Base-by-base conservation (phyloP, 1,284 basidiomycete genomes). In the Hymenochaete sp. region DNA sequence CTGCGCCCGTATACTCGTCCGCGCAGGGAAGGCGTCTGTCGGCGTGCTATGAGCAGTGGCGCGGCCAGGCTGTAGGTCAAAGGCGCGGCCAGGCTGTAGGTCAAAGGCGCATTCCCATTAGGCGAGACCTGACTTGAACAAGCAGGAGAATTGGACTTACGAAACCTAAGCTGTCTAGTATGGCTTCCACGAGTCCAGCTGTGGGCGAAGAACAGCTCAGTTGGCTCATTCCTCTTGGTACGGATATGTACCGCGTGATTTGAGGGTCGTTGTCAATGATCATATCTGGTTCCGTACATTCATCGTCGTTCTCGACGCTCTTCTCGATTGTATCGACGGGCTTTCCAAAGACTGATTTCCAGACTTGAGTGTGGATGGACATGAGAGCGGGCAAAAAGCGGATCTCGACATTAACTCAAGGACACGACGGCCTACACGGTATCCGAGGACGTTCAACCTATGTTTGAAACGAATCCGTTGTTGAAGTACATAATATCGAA, bases 281-380 rank as follows among this genome's bases (percentile, higher is more conserved):
- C 96, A 98, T 98, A 66, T 98, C 93, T 95, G n/a, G n/a, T n/a
- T 31, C 67, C 83, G 50, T 55, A 88, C 92, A 98, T 70, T 98
- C 95, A 60, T 98, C 93, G 24, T 85, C 80, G 45, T 93, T 89
- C 62, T 97, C 93, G 0, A 97, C 92, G 56, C 89, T 93, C 65
- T 91, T 85, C 65, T 98, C 93, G 39, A 98, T 79, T 1, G 85
- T 90, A 59, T 98, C 96, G 10, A 95, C 96, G 3, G 89, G 72
- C 60, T 84, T 87, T 2, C 92, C 93, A 59, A 97, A 98, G 11
- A 93, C 84, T 21, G 92, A 85, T 52, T 84, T 82, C 85, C 95
- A 98, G 19, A 98, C 81, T 53, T 93, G 86, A 0, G 89, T 92
- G 57, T 96, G 91, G 42, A 97, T 81, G 56, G 82, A 82, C 78